Evolutionary conservation across 225 moss, liverwort and hornwort genomes (phyloP).

Genomic region (Takakia lepidozioides): DNA sequence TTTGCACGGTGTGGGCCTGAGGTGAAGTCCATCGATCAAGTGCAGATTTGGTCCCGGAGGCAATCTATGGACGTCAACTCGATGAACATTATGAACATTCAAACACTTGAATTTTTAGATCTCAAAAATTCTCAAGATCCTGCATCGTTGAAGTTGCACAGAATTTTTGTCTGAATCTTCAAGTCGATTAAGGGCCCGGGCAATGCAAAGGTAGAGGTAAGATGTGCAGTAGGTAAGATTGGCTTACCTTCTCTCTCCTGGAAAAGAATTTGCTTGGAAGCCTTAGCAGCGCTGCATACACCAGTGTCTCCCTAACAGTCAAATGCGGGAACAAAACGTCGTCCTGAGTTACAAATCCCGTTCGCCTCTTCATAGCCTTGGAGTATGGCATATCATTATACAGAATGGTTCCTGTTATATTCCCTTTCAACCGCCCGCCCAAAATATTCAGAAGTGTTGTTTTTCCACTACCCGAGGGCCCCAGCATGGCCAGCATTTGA

Average conservation of each 20-base stretch:
- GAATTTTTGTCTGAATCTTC: too few species aligned
- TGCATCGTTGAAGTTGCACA: too few species aligned
- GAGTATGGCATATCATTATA: conserved; percentile 38
- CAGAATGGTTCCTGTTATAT: conserved; percentile 39
- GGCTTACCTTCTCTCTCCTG: conserved; percentile 30
- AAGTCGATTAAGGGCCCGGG: too few species aligned
- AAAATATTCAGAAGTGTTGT: conserved; percentile 62
- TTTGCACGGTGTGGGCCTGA: too few species aligned
- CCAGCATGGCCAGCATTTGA: conserved; percentile 79
- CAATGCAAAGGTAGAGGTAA: too few species aligned
- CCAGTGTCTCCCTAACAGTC: conserved; percentile 53
- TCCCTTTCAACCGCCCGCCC: conserved; percentile 43
- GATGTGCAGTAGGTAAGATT: too few species aligned
- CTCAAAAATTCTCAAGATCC: too few species aligned
- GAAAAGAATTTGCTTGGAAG: conserved; percentile 28
- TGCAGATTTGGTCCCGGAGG: too few species aligned
- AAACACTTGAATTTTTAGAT: too few species aligned
- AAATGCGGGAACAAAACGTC: conserved; percentile 44
- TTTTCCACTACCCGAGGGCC: conserved; percentile 82
- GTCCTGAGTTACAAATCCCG: conserved; percentile 54
- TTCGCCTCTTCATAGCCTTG: conserved; percentile 49
- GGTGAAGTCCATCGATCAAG: too few species aligned
- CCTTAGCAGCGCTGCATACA: conserved; percentile 39
- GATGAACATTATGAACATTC: too few species aligned
- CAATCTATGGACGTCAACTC: too few species aligned